Percentiles rank a stretch among this genome's conserved stretches.
These are phyloP conservation scores for Herpotrichia juniperi DNA, from an alignment of 2,329 filamentous ascomycete genomes.

Conservation along the genomic window DNA sequence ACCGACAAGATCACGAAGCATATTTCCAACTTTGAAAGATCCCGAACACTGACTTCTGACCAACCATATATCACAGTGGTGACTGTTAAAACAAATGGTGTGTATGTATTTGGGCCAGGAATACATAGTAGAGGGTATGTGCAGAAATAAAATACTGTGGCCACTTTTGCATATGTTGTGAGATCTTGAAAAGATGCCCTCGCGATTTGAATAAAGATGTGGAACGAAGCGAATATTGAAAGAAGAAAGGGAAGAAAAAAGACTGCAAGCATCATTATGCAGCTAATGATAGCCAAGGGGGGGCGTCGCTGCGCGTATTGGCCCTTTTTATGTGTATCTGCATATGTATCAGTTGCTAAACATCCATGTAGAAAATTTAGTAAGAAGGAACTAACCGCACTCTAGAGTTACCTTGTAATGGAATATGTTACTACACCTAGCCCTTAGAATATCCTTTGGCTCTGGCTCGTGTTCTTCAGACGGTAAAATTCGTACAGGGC, in stretches of 20 bases:
- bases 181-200: not conserved
- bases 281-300: not conserved
- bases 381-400: not conserved
- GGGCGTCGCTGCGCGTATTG: not conserved
- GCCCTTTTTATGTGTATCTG: not conserved
- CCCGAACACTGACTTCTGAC: not conserved
- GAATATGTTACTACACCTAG: not conserved
- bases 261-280: not conserved
- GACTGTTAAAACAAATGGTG: not conserved
- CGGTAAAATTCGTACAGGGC: not conserved
- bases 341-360: not conserved
- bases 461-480: not conserved
- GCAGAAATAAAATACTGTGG: not conserved
- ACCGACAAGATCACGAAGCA: not conserved
- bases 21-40: not conserved
- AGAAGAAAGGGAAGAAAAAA: not conserved
- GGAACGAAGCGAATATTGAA: not conserved
- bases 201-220: not conserved
- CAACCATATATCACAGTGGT: not conserved
- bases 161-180: not conserved
- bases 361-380: not conserved
- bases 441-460: not conserved
- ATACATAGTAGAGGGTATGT: not conserved
- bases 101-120: not conserved
- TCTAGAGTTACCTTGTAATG: not conserved